These are phyloP conservation scores for Podosphaera fusca DNA, from an alignment of 2,329 filamentous ascomycete species.

Conservation along the genomic window DNA sequence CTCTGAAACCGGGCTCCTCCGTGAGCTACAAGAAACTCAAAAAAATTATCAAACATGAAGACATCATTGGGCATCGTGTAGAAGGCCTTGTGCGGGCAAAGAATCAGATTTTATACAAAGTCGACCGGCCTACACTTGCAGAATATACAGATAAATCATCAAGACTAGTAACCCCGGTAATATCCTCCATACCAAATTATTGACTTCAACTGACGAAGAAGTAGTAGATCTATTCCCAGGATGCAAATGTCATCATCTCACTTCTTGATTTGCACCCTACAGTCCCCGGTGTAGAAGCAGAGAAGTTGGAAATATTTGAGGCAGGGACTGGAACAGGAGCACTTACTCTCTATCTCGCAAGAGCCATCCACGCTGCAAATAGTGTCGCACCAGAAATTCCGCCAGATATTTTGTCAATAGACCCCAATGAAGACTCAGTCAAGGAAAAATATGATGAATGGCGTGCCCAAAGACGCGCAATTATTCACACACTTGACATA, in stretches of 20 bases:
- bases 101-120: slow-evolving; percentile 7
- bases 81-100: slow-evolving; percentile 7
- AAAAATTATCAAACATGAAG: slow-evolving; percentile 18
- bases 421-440: background rate
- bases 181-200: slow-evolving; percentile 8
- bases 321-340: slow-evolving; percentile 71
- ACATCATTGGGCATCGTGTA: slow-evolving; percentile 13
- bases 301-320: slow-evolving; percentile 52
- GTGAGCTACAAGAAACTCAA: background rate
- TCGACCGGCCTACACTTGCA: slow-evolving; percentile 44
- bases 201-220: slow-evolving; percentile 7
- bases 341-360: slow-evolving; percentile 50
- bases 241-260: slow-evolving; percentile 52
- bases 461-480: slow-evolving; percentile 28
- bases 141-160: slow-evolving; percentile 48
- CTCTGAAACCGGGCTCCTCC: background rate
- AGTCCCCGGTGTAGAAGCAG: slow-evolving; percentile 41
- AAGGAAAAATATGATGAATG: slow-evolving; percentile 9
- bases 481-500: slow-evolving; percentile 56
- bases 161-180: slow-evolving; percentile 52
- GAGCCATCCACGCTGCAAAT: slow-evolving; percentile 55
- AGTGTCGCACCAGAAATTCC: slow-evolving; percentile 23
- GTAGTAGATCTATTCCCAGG: slow-evolving; percentile 45
- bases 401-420: background rate
- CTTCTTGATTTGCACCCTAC: slow-evolving; percentile 51